Base-by-base conservation (phyloP, 495 filamentous ascomycete species). In the Hypoxylon intermedium region DNA sequence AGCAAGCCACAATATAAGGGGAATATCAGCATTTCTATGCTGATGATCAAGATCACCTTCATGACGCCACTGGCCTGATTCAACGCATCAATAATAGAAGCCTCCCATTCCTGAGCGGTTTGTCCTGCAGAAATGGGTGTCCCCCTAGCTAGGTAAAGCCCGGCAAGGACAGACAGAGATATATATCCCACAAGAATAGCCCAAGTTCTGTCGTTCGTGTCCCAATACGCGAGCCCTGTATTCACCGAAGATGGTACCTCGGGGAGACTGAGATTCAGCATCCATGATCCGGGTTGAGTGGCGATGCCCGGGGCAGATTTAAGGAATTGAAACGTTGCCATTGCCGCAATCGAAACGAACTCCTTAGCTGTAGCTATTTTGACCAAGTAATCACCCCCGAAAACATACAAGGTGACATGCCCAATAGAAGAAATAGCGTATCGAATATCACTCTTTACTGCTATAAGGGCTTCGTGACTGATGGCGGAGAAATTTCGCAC, bases 11-110 rank as follows among this genome's bases (percentile, higher is more conserved):
- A 99, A 70, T 97, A 98, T 6, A 99, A 77, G 0, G 94, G 94
- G 68, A 99, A 99, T 13, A 91, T 83, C 33, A 99, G 89, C 94
- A 99, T 99, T 77, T 99, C 94, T 70, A 98, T 97, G 53, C 92
- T 91, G 57, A 99, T 99, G 62, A 99, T 99, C 19, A 98, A 79
- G 34, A 99, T 94, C 12, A 99, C 94, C 71, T 99, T 99, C 82
- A 96, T 85, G 9, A 99, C 92, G 2, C 94, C 94, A 34, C 94
- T 94, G 31, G 94, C 94, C 76, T 99, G 94, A 34, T 91, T 83
- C 16, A 99, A 81, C 0, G 87, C 76, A 58, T 97, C 93, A n/a
- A 91, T 87, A 50, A 95, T 74, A 5, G 89, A 75, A 5, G 86
- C 87, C 64, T 96, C 91, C 58, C 89, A 83, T 58, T 87, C 85